Evolutionary conservation across 768 basidiomycete genomes (phyloP).

Genomic region (Termitomyces sp.): DNA sequence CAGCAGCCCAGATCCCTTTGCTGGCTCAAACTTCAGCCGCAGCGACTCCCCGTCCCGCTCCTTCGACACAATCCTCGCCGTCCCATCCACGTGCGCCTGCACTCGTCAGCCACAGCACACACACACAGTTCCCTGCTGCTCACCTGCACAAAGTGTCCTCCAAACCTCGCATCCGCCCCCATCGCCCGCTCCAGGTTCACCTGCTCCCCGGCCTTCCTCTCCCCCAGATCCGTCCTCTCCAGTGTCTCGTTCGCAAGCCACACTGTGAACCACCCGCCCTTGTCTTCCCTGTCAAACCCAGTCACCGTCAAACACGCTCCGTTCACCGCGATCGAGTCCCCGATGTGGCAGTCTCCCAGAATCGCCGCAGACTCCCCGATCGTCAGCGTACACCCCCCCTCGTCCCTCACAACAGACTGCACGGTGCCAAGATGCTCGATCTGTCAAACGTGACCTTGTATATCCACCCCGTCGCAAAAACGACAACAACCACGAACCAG

Average conservation of each 20-base stretch:
- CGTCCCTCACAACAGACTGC: constrained; percentile 54
- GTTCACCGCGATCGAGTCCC: constrained; percentile 92
- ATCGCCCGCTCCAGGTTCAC: constrained; percentile 95
- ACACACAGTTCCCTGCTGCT: constrained; percentile 7
- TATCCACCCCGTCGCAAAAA: too few species aligned
- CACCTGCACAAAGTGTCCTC: constrained; percentile 97
- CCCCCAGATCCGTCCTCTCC: constrained; percentile 84
- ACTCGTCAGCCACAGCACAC: background rate
- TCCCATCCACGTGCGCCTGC: constrained; percentile 92
- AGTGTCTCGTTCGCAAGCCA: constrained; percentile 97
- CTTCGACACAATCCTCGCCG: constrained; percentile 67
- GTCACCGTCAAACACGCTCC: constrained; percentile 91
- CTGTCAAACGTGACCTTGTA: constrained; percentile 30
- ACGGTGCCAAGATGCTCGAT: constrained; percentile 89
- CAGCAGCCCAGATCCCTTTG: constrained; percentile 40
- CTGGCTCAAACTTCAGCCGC: constrained; percentile 75
- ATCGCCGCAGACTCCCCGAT: constrained; percentile 69
- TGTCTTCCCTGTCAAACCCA: constrained; percentile 57
- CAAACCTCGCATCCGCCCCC: constrained; percentile 86
- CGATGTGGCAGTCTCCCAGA: constrained; percentile 83
- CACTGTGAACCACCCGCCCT: constrained; percentile 84
- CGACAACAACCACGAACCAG: constrained; percentile 37
- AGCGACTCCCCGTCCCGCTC: constrained; percentile 83
- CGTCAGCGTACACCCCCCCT: constrained; percentile 77
- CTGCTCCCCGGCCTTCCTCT: constrained; percentile 69